phyloP scores from a whole-genome alignment of 2,329 filamentous ascomycete species.

The Colletotrichum endophyticum region DNA sequence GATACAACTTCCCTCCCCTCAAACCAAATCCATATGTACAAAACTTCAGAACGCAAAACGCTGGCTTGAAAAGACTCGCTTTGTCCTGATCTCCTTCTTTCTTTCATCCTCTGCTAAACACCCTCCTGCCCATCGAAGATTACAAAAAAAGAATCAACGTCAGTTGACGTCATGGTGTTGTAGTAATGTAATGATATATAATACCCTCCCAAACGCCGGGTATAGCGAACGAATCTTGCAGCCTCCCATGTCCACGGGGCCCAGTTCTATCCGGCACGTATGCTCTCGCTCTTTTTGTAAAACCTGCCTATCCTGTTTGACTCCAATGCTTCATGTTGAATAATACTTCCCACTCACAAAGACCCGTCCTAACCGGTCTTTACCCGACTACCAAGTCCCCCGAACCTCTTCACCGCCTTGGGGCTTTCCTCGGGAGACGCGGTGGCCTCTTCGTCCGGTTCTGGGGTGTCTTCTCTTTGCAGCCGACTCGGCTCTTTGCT shows the following conservation, averaged over 20 bases:
- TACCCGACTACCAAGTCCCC: neutral
- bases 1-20: neutral
- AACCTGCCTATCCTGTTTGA: neutral
- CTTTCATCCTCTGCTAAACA: neutral
- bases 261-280: neutral
- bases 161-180: neutral
- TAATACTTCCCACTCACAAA: neutral
- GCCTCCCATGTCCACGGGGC: neutral
- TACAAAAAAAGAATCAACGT: neutral
- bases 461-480: constrained; percentile 6
- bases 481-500: constrained; percentile 19
- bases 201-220: neutral
- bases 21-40: neutral
- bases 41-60: neutral
- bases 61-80: neutral
- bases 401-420: neutral
- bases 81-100: neutral
- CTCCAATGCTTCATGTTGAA: neutral
- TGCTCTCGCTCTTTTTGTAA: neutral
- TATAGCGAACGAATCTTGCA: neutral
- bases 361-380: constrained; percentile 2
- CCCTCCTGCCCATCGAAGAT: neutral
- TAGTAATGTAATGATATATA: neutral
- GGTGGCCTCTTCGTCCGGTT: neutral
- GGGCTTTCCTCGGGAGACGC: constrained; percentile 2